Evolutionary conservation across 1,284 basidiomycete genomes (phyloP).

Genomic region (Cutaneotrichosporon sp.): DNA sequence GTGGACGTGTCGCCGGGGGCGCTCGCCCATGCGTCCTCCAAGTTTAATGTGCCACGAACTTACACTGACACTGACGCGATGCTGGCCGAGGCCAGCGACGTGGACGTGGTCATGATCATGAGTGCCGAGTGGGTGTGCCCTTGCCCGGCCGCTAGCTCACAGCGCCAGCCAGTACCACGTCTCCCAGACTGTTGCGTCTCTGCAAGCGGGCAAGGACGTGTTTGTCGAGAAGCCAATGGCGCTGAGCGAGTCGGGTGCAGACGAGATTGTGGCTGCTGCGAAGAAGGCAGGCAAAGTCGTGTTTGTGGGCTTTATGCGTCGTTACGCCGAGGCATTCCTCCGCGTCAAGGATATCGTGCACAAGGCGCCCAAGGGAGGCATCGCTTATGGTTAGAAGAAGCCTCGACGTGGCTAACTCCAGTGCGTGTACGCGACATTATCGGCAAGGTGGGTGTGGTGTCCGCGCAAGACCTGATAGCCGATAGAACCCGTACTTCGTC

Average conservation of each 20-base stretch:
- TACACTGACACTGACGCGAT: constrained; percentile 23
- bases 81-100: constrained; percentile 21
- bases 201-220: constrained; percentile 28
- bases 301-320: constrained; percentile 48
- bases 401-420: not conserved
- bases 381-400: constrained; percentile 12
- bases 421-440: constrained; percentile 49
- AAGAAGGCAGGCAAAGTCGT: constrained; percentile 19
- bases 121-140: constrained; percentile 19
- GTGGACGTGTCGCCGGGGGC: constrained; percentile 38
- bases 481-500: constrained; percentile 47
- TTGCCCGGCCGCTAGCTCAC: not conserved
- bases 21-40: constrained; percentile 30
- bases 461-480: constrained; percentile 7
- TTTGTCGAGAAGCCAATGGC: constrained; percentile 44
- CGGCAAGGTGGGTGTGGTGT: constrained; percentile 36
- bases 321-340: constrained; percentile 46
- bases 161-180: constrained; percentile 18
- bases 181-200: constrained; percentile 16
- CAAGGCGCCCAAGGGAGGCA: constrained; percentile 1
- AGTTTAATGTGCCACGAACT: constrained; percentile 31
- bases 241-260: constrained; percentile 23
- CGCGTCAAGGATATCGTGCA: constrained; percentile 37
- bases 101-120: constrained; percentile 40
- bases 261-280: constrained; percentile 24